Percentiles rank a stretch among this genome's conserved stretches.
These are phyloP conservation scores for Neurospora sp. DNA, from an alignment of 495 filamentous ascomycete species.

Conservation along the genomic window DNA sequence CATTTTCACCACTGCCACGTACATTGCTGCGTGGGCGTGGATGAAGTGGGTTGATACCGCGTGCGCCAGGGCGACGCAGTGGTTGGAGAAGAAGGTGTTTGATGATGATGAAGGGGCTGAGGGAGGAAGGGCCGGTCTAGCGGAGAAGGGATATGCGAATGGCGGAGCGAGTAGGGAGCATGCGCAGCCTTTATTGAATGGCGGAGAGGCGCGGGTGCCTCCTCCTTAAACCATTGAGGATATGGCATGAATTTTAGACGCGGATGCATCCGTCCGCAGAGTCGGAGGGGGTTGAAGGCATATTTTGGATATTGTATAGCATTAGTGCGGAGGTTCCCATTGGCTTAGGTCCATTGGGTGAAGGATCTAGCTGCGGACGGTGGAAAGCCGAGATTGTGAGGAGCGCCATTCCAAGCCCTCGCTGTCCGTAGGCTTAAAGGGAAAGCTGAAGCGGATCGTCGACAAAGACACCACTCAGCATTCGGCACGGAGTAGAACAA, in stretches of 20 bases:
- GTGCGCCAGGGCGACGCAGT: slow-evolving; percentile 51
- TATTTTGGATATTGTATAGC: background rate
- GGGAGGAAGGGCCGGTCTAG: slow-evolving; percentile 8
- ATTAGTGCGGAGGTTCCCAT: background rate
- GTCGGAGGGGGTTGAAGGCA: background rate
- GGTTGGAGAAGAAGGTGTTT: slow-evolving; percentile 48
- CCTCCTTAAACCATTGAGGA: background rate
- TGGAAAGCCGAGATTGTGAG: background rate
- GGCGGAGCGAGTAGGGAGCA: background rate
- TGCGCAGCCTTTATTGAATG: background rate
- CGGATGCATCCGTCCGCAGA: background rate
- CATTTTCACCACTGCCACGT: slow-evolving; percentile 39
- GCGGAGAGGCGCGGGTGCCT: background rate
- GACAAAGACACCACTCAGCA: background rate
- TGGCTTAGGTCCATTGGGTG: background rate
- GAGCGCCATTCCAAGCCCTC: background rate
- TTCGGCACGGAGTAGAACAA: background rate
- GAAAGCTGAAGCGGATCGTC: background rate
- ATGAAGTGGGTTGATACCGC: slow-evolving; percentile 54
- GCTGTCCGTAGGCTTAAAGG: background rate
- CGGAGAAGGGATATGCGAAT: slow-evolving; percentile 20
- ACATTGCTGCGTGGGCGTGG: slow-evolving; percentile 50
- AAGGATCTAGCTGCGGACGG: background rate
- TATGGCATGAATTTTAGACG: background rate
- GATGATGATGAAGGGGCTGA: slow-evolving; percentile 31